Base-by-base conservation (phyloP, 1,284 basidiomycete genomes). In the Apiotrichum laibachii region DNA sequence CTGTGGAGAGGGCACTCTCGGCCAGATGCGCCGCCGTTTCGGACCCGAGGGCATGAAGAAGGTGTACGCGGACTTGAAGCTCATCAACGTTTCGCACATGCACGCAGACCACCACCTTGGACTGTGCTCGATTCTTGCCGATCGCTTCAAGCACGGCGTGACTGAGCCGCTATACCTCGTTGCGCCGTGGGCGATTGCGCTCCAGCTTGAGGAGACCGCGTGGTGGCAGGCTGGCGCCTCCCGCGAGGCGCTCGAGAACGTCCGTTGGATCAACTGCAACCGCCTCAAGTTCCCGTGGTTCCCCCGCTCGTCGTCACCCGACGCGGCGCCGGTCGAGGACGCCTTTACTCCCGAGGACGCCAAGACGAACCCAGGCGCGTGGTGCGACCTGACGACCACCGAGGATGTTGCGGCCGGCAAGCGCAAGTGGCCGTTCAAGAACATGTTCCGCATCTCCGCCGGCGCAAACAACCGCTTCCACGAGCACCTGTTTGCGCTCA, bases 71-170 rank as follows among this genome's bases (percentile, higher is more conserved):
- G 80, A 88, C 51, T 75, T 95, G 35, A 86, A 84, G 64, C 85
- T 90, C 70, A 83, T 98, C 34, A 97, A 88, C 75, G 82, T 96
- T 65, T 92, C 89, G 65, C 95, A 98, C 73, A 84, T 89, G 69
- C 94, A 97, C 71, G 94, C 85, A 0, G 95, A 98, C 72, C 94
- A 98, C 74, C 94, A 97, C 72, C 84, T 89, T 50, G 95, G 95
- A 1, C 74, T 95, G 33, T 82, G 85, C 0, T 84, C 86, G 53
- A 77, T 98, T 16, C 81, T 98, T 13, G 80, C 84, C 0, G 86
- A 88, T 79, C 83, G 95, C 56, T 82, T 82, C 52, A 80, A 74
- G 70, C 57, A 62, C 21, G 74, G 74, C 15, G 52, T 72, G 18
- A 53, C 56, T 9, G 56, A 67, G 0, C 63, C 62, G 0, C 76